A percentile compares a stretch with the other conserved stretches of the same genome.
These are phyloP conservation scores for Neotropicomus parvogracilis DNA, from an alignment of 1,284 basidiomycete species.

Conservation along the genomic window DNA sequence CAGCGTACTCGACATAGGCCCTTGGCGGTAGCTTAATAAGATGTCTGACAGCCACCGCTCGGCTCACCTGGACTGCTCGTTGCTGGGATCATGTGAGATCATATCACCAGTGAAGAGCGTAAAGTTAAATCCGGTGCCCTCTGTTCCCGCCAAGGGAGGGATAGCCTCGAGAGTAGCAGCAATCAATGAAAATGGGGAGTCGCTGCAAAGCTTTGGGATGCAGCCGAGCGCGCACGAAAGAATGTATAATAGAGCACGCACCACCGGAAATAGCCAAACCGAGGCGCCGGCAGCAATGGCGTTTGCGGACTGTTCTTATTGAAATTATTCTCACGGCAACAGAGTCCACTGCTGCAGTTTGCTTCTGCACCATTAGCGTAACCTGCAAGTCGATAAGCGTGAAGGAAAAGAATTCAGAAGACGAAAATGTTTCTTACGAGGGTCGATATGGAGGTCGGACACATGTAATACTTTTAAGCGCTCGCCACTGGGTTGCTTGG, in stretches of 20 bases:
- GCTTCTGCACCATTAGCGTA: constrained; percentile 73
- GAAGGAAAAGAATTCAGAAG: background rate
- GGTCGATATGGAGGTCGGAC: constrained; percentile 78
- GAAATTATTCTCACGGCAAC: constrained; percentile 61
- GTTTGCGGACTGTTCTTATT: constrained; percentile 51
- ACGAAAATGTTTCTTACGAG: constrained; percentile 39
- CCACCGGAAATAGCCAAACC: constrained; percentile 65
- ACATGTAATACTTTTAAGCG: constrained; percentile 72
- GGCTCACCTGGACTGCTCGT: constrained; percentile 56
- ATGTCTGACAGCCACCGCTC: background rate
- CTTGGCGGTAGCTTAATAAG: constrained; percentile 26
- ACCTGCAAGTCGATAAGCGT: constrained; percentile 36
- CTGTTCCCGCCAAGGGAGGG: constrained; percentile 61
- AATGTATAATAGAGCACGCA: constrained; percentile 26
- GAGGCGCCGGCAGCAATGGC: constrained; percentile 56
- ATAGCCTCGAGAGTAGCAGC: constrained; percentile 65
- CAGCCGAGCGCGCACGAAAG: background rate
- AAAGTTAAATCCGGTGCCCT: constrained; percentile 59
- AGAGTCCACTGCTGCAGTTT: constrained; percentile 69
- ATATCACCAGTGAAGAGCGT: constrained; percentile 76
- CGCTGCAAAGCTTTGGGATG: constrained; percentile 41
- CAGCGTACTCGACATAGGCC: constrained; percentile 50
- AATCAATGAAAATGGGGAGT: constrained; percentile 64
- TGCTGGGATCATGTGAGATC: constrained; percentile 66
- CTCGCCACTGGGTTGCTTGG: constrained; percentile 56